Conservation (phyloP, 768 basidiomycete genomes). For the Dictyophora rubrovolvata region DNA sequence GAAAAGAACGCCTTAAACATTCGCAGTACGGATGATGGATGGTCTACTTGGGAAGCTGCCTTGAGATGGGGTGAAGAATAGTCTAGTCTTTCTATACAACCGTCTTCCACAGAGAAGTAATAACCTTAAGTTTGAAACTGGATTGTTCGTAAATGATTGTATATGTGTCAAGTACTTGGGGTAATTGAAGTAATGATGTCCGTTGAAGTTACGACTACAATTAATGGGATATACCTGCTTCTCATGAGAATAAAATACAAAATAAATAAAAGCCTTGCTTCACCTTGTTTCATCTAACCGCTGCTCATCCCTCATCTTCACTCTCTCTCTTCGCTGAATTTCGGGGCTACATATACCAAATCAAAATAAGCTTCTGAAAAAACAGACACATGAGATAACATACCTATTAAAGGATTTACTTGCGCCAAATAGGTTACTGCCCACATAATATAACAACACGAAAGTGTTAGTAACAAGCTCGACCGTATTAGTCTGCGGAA, state of each 20-base stretch:
- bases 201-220: too few relatives aligned
- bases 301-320: background rate
- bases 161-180: too few relatives aligned
- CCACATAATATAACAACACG: slow-evolving; percentile 93
- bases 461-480: slow-evolving; percentile 62
- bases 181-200: too few relatives aligned
- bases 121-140: too few relatives aligned
- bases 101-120: too few relatives aligned
- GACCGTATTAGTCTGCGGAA: slow-evolving; percentile 68
- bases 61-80: background rate
- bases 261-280: too few relatives aligned
- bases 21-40: background rate
- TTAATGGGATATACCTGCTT: too few relatives aligned
- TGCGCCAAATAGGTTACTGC: slow-evolving; percentile 95
- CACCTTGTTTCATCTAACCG: too few relatives aligned
- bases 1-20: background rate
- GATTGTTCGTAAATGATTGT: too few relatives aligned
- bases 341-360: background rate
- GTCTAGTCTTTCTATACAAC: background rate
- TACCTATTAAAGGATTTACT: slow-evolving; percentile 81
- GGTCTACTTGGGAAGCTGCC: background rate
- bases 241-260: too few relatives aligned
- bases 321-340: background rate
- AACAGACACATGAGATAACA: slow-evolving; percentile 17
- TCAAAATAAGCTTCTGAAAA: background rate